Conservation (phyloP, 345 rosid species). For the Sisymbrium altissimum region DNA sequence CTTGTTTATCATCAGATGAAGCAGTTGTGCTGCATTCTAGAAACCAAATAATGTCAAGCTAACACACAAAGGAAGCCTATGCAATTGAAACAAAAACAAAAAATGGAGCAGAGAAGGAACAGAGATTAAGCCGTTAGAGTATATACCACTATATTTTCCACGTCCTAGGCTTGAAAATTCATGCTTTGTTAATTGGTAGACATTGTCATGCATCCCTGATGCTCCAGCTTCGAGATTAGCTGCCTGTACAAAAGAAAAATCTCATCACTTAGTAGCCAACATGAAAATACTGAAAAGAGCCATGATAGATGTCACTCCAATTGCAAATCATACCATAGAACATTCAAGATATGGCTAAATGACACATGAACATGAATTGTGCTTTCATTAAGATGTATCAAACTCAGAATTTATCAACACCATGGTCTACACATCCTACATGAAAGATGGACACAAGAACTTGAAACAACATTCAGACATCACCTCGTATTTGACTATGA, state of each 20-base stretch:
- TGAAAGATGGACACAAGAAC: not conserved
- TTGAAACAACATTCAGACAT: not conserved
- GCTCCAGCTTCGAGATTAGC: conserved; percentile 81
- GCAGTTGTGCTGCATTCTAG: conserved; percentile 95
- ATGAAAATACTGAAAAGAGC: not conserved
- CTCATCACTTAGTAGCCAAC: not conserved
- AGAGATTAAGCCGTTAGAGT: not conserved
- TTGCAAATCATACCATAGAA: not conserved
- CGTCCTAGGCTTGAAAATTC: conserved; percentile 64
- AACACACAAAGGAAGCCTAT: conserved; percentile 9
- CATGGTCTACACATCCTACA: not conserved
- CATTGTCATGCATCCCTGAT: conserved; percentile 61
- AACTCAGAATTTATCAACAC: not conserved
- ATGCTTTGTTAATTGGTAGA: conserved; percentile 63
- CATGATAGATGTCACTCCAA: not conserved
- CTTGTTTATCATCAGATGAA: conserved; percentile 95
- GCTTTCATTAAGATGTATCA: not conserved
- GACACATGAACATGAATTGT: not conserved
- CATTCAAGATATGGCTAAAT: not conserved
- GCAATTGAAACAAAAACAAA: not conserved
- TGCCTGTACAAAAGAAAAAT: conserved; percentile 43
- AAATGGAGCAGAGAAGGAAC: not conserved
- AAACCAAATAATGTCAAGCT: conserved; percentile 36
- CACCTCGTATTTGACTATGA: not conserved
- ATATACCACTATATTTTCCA: conserved; percentile 81